Evolutionary conservation across 805 yeast species (phyloP).

Genomic region (Spathaspora arborariae): DNA sequence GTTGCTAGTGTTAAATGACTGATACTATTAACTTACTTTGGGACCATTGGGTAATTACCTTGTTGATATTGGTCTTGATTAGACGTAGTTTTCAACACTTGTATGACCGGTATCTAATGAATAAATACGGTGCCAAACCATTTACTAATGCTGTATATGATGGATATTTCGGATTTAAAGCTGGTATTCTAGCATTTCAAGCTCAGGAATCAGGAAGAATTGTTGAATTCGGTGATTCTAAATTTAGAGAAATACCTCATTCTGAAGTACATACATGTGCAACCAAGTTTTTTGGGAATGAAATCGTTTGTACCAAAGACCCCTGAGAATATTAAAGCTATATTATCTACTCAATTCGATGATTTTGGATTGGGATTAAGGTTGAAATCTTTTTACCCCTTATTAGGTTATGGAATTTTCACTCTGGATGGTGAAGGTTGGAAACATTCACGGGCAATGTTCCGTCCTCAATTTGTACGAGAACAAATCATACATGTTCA

Average conservation of each 20-base stretch:
- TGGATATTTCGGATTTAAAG: conserved; percentile 18
- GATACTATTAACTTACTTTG: background rate
- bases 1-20: no score
- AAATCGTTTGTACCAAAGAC: conserved; percentile 26
- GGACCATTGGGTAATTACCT: conserved; percentile 5
- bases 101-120: conserved; percentile 1
- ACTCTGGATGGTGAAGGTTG: conserved; percentile 36
- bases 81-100: background rate
- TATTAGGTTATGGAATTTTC: conserved; percentile 37
- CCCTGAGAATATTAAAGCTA: conserved; percentile 34
- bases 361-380: conserved; percentile 33
- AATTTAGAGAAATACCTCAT: conserved; percentile 9
- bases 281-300: conserved; percentile 8
- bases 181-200: conserved; percentile 9
- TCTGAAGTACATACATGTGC: conserved; percentile 6
- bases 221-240: conserved; percentile 13
- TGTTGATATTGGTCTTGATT: background rate
- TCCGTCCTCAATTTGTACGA: conserved; percentile 38
- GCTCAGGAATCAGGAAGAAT: conserved; percentile 15
- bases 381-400: conserved; percentile 25
- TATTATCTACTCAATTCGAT: conserved; percentile 32
- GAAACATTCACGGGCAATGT: conserved; percentile 33
- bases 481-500: conserved; percentile 33
- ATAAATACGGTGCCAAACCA: conserved; percentile 14
- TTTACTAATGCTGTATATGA: conserved; percentile 7